Base-by-base conservation (phyloP, 1,284 basidiomycete genomes). In the Kwoniella shivajii region DNA sequence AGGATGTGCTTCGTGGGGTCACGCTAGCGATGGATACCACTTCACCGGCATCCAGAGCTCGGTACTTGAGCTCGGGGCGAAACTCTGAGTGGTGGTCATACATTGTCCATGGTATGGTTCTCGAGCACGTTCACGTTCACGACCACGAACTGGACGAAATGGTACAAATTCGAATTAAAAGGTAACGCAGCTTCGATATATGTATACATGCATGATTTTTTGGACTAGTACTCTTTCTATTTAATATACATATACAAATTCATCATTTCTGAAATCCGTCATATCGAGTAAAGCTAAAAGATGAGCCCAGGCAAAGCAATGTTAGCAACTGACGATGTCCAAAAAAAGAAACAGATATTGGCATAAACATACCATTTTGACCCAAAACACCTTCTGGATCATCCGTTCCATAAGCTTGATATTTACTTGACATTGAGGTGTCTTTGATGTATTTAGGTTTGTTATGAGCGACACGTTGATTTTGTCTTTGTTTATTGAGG, bases 361-460 rank as follows among this genome's bases (percentile, higher is more conserved):
- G n/a, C n/a, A n/a, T 20, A 20, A 24, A 59, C 53, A 50, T 24
- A 59, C 57, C 63, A 48, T 59, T 67, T 43, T 56, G 62, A 53
- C 39, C 65, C 45, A 63, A 44, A 1, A 37, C 30, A 30, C 55
- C 49, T 24, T 52, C 50, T 7, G 33, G 37, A 42, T 50, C 55
- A 22, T 52, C 50, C 4, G 24, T 61, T 20, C 59, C 72, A 53
- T 68, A 72, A 6, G 65, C 56, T 27, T 66, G 62, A 56, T 72
- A 75, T 47, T 64, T 69, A 39, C 38, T 50, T 36, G 57, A 53
- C 74, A 76, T 76, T 1, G 70, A 73, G 4, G 70, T 71, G 56
- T 78, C 77, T 54, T 66, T 54, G 56, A 78, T 66, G 34, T 63
- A 67, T 30, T 56, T 57, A 10, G 74, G 75, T 63, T 74, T 75